Evolutionary conservation across 2,329 filamentous ascomycete genomes (phyloP).

Genomic region (Exophiala sideris): DNA sequence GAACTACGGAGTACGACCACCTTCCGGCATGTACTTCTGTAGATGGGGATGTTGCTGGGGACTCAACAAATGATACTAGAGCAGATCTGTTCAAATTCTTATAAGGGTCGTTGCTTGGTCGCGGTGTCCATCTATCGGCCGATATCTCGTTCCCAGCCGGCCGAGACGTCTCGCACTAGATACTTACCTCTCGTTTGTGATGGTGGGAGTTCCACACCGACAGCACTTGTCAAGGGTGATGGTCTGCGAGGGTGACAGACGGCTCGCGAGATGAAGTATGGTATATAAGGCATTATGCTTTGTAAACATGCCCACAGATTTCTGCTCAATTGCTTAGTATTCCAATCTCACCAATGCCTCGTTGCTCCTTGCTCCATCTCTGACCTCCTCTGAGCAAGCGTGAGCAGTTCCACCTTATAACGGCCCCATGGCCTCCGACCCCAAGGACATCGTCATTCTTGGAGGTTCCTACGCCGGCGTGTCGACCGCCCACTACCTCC

Average conservation of each 20-base stretch:
- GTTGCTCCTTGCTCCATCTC: too few relatives aligned
- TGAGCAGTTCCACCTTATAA: neutral
- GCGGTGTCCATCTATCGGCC: neutral
- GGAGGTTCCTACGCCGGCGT: slow-evolving; percentile 54
- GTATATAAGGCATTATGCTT: too few relatives aligned
- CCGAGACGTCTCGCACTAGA: neutral
- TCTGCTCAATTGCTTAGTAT: too few relatives aligned
- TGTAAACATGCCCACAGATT: too few relatives aligned
- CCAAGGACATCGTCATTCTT: slow-evolving; percentile 50
- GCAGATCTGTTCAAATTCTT: too few relatives aligned
- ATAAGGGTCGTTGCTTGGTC: too few relatives aligned
- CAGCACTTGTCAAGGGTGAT: too few relatives aligned
- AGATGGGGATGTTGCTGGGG: neutral
- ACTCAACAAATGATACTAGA: neutral
- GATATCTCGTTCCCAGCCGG: neutral
- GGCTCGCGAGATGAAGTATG: too few relatives aligned
- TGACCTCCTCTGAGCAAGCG: neutral
- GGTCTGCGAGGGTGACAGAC: too few relatives aligned
- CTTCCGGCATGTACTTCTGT: neutral
- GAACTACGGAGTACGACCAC: neutral
- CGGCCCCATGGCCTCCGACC: neutral
- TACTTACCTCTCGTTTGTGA: neutral
- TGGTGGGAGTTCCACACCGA: too few relatives aligned
- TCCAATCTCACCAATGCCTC: too few relatives aligned
- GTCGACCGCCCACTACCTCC: slow-evolving; percentile 52